Evolutionary conservation across 2,329 filamentous ascomycete species (phyloP), one percentile per base, ranked within the genome.

Genomic region (Curvularia sp.): DNA sequence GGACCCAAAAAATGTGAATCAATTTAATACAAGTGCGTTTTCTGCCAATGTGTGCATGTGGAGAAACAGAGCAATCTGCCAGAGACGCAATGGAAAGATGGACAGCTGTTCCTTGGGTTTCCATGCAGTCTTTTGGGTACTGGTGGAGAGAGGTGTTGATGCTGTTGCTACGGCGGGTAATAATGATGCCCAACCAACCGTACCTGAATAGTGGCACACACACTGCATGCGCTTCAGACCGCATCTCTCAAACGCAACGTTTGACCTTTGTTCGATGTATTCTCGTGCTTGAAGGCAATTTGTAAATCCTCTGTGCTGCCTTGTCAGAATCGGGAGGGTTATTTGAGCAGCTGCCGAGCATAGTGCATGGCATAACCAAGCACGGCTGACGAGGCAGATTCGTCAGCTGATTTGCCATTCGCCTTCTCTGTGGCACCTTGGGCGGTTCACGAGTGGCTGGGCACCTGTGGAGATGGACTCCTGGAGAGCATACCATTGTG

Each of bases 1-100:
- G 66, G 68, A 69, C 63, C 62, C 56, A 64, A 72, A 68, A 74
- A 73, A 69, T 48, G 52, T 62, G 64, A 67, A 72, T 18, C 33
- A 53, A n/a, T 28, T 30, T 26, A 50, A 49, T 44, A 30, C 22
- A 10, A 12, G 30, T 12, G 12, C 8, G 44, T 15, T 5, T 35
- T 50, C 10, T 15, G 22, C 30, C 38, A 39, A 12, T 46, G 10
- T 38, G 18, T 54, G 49, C 31, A 35, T n/a, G 52, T 43, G 38
- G 43, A 22, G 35, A 22, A 6, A 38, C 35, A 38, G 30, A n/a
- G 12, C 33, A 35, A 13, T 7, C 33, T 4, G 15, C 35, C 15
- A 38, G 13, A 8, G 13, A 8, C 35, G 30, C 5, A 38, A 38
- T n/a, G 15, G 15, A 18, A n/a, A 38, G 15, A n/a, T 9, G 12